Evolutionary conservation across 441 rosid species (phyloP).

Genomic region (Pelargonium cotyledonis): DNA sequence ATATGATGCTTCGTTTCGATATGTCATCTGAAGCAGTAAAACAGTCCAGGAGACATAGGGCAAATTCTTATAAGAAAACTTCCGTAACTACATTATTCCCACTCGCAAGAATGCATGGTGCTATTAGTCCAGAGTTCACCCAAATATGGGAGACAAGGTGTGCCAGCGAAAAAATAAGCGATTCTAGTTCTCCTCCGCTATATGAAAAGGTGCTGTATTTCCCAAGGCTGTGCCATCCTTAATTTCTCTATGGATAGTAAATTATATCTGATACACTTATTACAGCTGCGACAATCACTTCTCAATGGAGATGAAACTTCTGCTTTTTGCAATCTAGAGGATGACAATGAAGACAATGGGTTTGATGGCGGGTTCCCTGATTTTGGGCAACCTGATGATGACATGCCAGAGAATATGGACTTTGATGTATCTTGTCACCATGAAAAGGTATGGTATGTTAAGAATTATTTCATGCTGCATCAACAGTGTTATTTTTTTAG

Average conservation of each 20-base stretch:
- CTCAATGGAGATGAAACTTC: constrained; percentile 28
- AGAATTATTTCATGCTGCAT: neutral
- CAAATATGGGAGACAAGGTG: constrained; percentile 54
- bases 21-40: constrained; percentile 50
- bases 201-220: constrained; percentile 4
- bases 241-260: neutral
- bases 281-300: constrained; percentile 33
- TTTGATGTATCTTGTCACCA: neutral
- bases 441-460: neutral
- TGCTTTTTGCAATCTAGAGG: neutral
- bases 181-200: constrained; percentile 1
- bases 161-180: constrained; percentile 25
- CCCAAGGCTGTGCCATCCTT: neutral
- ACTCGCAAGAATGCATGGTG: constrained; percentile 59
- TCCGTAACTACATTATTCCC: constrained; percentile 56
- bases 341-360: neutral
- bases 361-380: constrained; percentile 1
- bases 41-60: constrained; percentile 38
- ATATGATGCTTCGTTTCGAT: constrained; percentile 12
- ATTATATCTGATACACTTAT: neutral
- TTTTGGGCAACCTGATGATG: constrained; percentile 3
- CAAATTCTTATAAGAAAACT: constrained; percentile 27
- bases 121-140: constrained; percentile 62
- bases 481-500: neutral
- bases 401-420: constrained; percentile 2